Evolutionary conservation across 2,329 filamentous ascomycete species (phyloP), one percentile per base, ranked within the genome.

Genomic region (Pestalotiopsis fici): DNA sequence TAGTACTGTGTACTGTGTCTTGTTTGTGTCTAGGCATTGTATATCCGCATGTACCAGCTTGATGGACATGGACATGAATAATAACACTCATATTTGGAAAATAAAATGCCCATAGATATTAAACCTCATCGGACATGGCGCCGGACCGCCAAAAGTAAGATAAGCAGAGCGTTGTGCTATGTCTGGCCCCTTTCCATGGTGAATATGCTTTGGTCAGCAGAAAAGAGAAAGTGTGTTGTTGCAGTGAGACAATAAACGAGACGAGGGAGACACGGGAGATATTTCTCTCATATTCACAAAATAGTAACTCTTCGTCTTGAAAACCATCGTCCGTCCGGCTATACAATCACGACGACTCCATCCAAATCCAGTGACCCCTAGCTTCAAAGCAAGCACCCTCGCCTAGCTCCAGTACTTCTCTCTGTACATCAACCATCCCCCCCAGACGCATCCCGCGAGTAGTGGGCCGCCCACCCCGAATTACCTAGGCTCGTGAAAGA

Each of bases 401-500:
- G 27, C 57, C 57, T 23, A 60, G 27, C 31, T 31, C 57, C 57
- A 27, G 55, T 15, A n/a, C n/a, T n/a, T n/a, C n/a, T n/a, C n/a
- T n/a, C n/a, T n/a, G n/a, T n/a, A 27, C 15, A 31, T 11, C 31
- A 60, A 25, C 55, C 12, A 9, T 11, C 21, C 12, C 18, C 57
- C 27, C 57, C 27, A 27, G 25, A 27, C 57, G 28, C 15, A 60
- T n/a, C 39, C 59, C 23, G 11, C n/a, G 25, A 54, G 39, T 39
- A 65, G 63, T 65, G 63, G 63, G 43, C 27, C 56, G 28, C 62
- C 57, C 21, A 35, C 54, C 63, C 50, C 27, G 64, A 66, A 50
- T 60, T 60, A 66, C 64, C 64, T 66, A 66, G 64, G 64, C 64
- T 66, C 39, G 56, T 61, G 57, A 61, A 25, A 66, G 64, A 37